Evolutionary conservation across 2,329 filamentous ascomycete genomes (phyloP).

Genomic region (Fusarium duplospermum): DNA sequence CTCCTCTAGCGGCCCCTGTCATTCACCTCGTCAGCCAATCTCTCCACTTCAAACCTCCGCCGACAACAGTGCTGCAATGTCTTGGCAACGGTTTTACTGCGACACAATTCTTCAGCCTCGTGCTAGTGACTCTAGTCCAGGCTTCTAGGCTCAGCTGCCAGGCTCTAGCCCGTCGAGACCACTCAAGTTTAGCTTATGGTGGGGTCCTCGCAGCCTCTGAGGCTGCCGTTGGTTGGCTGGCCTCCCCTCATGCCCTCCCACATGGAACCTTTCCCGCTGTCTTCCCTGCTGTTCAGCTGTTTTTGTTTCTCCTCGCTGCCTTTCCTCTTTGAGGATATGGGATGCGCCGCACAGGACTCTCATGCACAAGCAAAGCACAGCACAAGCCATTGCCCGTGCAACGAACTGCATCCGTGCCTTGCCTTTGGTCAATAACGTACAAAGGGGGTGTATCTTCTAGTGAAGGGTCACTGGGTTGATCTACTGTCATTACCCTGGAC

Average conservation of each 20-base stretch:
- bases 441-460: not conserved
- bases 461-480: not conserved
- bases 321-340: conserved; percentile 2
- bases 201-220: not conserved
- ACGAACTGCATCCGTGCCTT: conserved; percentile 22
- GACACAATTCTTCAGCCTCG: conserved; percentile 28
- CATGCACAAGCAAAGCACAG: not conserved
- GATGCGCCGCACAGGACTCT: not conserved
- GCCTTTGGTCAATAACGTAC: not conserved
- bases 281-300: not conserved
- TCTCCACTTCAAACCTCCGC: not conserved
- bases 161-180: conserved; percentile 31
- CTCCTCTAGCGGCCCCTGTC: conserved; percentile 12
- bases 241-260: not conserved
- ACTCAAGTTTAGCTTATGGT: conserved; percentile 26
- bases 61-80: not conserved
- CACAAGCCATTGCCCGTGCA: conserved; percentile 1
- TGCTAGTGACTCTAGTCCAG: conserved; percentile 28
- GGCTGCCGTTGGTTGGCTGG: conserved; percentile 1
- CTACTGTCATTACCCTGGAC: not conserved
- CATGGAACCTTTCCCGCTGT: conserved; percentile 15
- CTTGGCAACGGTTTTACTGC: conserved; percentile 37
- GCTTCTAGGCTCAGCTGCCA: conserved; percentile 35
- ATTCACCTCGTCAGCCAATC: conserved; percentile 10
- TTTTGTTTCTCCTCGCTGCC: conserved; percentile 5